A percentile compares a stretch with the other conserved stretches of the same genome.
phyloP scores from a whole-genome alignment of 2,329 filamentous ascomycete species.

The Diaporthe capsici region DNA sequence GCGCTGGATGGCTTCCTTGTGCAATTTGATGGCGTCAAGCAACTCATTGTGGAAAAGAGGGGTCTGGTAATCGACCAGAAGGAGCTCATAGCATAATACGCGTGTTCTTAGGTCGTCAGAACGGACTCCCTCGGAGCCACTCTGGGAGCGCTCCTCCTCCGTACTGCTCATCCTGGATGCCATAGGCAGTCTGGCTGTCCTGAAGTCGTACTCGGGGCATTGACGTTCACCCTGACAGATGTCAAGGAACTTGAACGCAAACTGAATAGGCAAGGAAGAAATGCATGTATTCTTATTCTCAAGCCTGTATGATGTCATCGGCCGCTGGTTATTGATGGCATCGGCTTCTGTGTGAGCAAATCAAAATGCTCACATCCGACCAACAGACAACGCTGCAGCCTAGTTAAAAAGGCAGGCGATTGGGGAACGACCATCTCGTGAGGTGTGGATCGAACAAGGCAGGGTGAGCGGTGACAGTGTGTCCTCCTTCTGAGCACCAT shows the following conservation, averaged over 20 bases:
- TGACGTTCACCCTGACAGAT: too few relatives aligned
- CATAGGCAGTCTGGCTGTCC: too few relatives aligned
- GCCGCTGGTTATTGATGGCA: background rate
- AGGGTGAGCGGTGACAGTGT: too few relatives aligned
- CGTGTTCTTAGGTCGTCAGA: background rate
- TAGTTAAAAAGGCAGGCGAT: background rate
- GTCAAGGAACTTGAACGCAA: background rate
- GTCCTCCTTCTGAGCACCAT: too few relatives aligned
- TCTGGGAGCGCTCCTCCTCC: background rate
- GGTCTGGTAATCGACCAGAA: background rate
- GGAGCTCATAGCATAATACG: background rate
- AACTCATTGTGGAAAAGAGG: conserved; percentile 1
- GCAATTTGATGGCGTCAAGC: background rate
- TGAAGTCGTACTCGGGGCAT: background rate
- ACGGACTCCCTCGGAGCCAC: background rate
- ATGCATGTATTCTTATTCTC: too few relatives aligned
- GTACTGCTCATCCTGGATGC: background rate
- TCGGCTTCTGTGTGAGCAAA: background rate
- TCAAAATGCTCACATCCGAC: background rate
- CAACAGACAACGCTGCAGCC: background rate
- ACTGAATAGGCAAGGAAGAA: background rate
- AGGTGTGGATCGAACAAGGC: background rate
- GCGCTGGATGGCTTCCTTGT: conserved; percentile 1
- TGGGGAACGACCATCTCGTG: background rate
- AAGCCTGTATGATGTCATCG: background rate